Percentiles rank a stretch among this genome's conserved stretches.
Evolutionary conservation across 345 rosid species (phyloP).

Genomic region (Salix dunnii): DNA sequence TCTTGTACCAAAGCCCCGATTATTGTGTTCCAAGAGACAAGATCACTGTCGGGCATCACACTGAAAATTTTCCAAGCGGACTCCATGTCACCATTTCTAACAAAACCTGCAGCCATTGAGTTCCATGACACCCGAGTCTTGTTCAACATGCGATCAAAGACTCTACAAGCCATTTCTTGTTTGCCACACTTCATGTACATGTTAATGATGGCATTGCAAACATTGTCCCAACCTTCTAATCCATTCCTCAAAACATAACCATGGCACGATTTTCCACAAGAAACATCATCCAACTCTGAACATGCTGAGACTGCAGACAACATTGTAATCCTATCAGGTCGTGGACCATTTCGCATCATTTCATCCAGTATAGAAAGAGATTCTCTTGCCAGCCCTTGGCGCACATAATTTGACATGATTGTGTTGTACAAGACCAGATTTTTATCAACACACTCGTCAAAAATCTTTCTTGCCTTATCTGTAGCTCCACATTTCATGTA

Average conservation of each 20-base stretch:
- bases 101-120: slow-evolving; percentile 45
- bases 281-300: slow-evolving; percentile 37
- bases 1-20: slow-evolving; percentile 51
- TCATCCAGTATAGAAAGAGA: slow-evolving; percentile 42
- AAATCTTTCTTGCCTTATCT: slow-evolving; percentile 44
- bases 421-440: slow-evolving; percentile 56
- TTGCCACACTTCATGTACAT: slow-evolving; percentile 63
- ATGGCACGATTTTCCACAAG: slow-evolving; percentile 49
- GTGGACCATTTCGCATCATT: slow-evolving; percentile 40
- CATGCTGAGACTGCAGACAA: slow-evolving; percentile 53
- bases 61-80: slow-evolving; percentile 47
- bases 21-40: slow-evolving; percentile 62
- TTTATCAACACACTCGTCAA: slow-evolving; percentile 37
- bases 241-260: slow-evolving; percentile 55
- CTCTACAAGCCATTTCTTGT: slow-evolving; percentile 40
- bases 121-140: slow-evolving; percentile 67
- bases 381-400: slow-evolving; percentile 45
- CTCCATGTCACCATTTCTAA: slow-evolving; percentile 46
- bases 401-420: slow-evolving; percentile 53
- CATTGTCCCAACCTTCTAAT: slow-evolving; percentile 44
- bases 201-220: slow-evolving; percentile 50
- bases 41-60: slow-evolving; percentile 57
- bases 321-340: slow-evolving; percentile 56
- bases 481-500: slow-evolving; percentile 61
- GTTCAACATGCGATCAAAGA: slow-evolving; percentile 45